Evolutionary conservation across 257 asterid genomes (phyloP), one percentile per base, ranked within the genome.

Genomic region (Primulina eburnea): DNA sequence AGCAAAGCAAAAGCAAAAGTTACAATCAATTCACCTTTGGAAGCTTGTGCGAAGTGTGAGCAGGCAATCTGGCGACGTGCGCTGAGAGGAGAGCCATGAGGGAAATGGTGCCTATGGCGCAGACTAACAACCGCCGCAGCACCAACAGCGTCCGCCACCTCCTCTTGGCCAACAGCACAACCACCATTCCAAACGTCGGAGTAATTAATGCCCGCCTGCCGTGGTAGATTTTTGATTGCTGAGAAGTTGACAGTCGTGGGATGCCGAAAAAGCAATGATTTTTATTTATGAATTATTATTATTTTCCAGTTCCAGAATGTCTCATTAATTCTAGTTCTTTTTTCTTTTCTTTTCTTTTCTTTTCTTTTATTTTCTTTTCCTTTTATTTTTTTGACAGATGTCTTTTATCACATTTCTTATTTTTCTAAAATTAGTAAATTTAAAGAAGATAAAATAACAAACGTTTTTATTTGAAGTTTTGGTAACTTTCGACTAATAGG

Each of bases 61-160:
- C 74, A 63, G 92, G 95, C 80, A 85, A 80, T 71, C 80, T 87
- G 76, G 86, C 69, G 40, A 71, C 70, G 79, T 91, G 85, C 8
- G 72, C 82, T 62, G 90, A 81, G 18, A 91, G 65, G 61, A 89
- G 80, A 5, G 93, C 91, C 78, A 82, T 52, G 57, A 89, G 68
- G 40, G 87, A 89, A 74, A 87, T 84, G 56, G 72, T 62, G 57
- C 75, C 78, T 75, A 86, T 82, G 68, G 95, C 95, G 80, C 82
- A 85, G 18, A 87, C 80, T 43, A 91, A 81, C 81, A 87, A 60
- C 73, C 78, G 86, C 75, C 90, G 74, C 70, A 86, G 79, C 34
- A 87, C 69, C 81, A 73, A 73, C 81, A 91, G 82, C 24, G 80
- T 73, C 76, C 86, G 83, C 91, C 90, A 78, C 81, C 82, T 82